Evolutionary conservation across 495 filamentous ascomycete genomes (phyloP), one percentile per base, ranked within the genome.

Genomic region (Talaromyces wortmannii): DNA sequence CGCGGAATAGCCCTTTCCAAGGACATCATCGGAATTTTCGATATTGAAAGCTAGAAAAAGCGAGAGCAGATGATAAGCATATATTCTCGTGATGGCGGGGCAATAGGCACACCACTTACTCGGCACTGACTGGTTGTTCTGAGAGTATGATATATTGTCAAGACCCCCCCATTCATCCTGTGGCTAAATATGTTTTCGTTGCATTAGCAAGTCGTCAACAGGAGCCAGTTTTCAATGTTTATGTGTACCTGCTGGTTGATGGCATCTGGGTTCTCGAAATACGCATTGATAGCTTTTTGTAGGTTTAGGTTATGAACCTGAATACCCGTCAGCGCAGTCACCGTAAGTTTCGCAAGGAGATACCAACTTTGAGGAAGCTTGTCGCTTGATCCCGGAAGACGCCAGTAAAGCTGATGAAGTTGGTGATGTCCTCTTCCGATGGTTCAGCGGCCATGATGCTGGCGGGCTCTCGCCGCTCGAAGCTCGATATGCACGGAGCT

Each of bases 21-120:
- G 64, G 5, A 71, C 64, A 40, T 67, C 69, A 55, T 87, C 81
- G 53, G 80, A 66, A 30, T 76, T 70, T 55, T 83, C 75, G 52
- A 83, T 82, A 45, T 77, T 72, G 60, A 85, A 84, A 16, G 77
- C 83, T 86, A 31, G 49, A 49, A 57, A 55, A 30, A 50, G 6
- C 1, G 8, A 40, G 4, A 23, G 23, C 4, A 1, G 30, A 30
- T 49, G 10, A 50, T 47, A 16, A 43, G 32, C 31, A 16, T 23
- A 15, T 30, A 30, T 18, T 31, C 36, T 18, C 15, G 42, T 23
- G 42, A 55, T 44, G 18, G 50, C 33, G 11, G 16, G 31, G 18
- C 31, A 31, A 42, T 52, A 17, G 33, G 29, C 23, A 54, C 13
- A 11, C 11, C 23, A 40, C 51, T 58, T 42, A 57, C 57, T 18